These are phyloP conservation scores for Glaciozyma antarctica DNA, from an alignment of 768 basidiomycete genomes.

Conservation along the genomic window DNA sequence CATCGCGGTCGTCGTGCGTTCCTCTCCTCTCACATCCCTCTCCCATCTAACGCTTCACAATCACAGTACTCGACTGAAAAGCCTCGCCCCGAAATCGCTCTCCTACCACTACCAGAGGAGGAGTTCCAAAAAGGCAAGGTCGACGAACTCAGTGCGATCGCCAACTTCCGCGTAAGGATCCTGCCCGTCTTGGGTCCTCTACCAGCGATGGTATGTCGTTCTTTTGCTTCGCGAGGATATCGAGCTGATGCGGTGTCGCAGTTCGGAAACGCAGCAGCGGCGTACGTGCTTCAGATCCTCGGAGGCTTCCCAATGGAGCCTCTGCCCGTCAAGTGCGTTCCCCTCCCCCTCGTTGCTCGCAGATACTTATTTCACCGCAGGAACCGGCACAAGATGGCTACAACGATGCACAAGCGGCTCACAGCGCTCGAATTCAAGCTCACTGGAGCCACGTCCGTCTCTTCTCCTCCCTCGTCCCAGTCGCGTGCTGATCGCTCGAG, in stretches of 20 bases:
- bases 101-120: conserved; percentile 81
- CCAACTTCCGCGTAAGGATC: conserved; percentile 88
- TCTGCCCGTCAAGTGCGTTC: conserved; percentile 72
- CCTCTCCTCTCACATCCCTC: conserved; percentile 46
- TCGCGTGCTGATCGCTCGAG: background rate
- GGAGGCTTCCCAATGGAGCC: conserved; percentile 82
- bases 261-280: conserved; percentile 82
- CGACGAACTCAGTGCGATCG: conserved; percentile 77
- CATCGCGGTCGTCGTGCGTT: conserved; percentile 42
- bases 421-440: conserved; percentile 21
- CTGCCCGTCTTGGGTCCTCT: conserved; percentile 69
- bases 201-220: conserved; percentile 30
- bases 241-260: background rate
- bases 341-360: conserved; percentile 38
- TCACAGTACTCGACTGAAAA: conserved; percentile 78
- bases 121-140: conserved; percentile 84
- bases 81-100: conserved; percentile 60
- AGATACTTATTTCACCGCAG: conserved; percentile 3
- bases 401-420: conserved; percentile 25
- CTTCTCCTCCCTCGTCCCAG: background rate
- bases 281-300: conserved; percentile 76
- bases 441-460: conserved; percentile 23
- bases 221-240: background rate
- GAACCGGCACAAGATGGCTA: conserved; percentile 27
- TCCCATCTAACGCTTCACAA: conserved; percentile 59